Conservation (phyloP, 1,139 yeast species). For the Scheffersomyces parashehatae region DNA sequence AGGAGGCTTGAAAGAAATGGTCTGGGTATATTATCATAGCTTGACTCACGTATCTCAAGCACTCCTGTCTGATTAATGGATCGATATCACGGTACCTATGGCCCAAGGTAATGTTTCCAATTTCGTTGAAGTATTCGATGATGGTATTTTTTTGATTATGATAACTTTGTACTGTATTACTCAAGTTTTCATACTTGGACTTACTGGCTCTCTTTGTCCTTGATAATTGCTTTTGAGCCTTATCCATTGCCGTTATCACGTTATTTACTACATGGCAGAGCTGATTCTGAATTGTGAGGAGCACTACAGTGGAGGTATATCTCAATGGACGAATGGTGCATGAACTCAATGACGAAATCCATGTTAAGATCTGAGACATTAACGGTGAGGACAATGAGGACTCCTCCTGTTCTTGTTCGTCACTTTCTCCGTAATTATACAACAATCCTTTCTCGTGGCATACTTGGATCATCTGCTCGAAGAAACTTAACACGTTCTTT, state of each 20-base stretch:
- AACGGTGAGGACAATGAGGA: constrained; percentile 39
- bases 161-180: constrained; percentile 47
- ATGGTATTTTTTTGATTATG: constrained; percentile 54
- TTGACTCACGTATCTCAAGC: constrained; percentile 58
- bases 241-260: constrained; percentile 44
- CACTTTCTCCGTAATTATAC: constrained; percentile 39
- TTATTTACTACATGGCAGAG: constrained; percentile 54
- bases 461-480: constrained; percentile 49
- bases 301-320: constrained; percentile 60
- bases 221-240: constrained; percentile 44
- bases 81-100: constrained; percentile 85
- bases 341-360: constrained; percentile 76
- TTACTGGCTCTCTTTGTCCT: constrained; percentile 24
- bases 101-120: constrained; percentile 65
- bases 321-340: constrained; percentile 73
- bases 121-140: constrained; percentile 61
- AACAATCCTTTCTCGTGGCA: constrained; percentile 69
- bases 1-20: constrained; percentile 65
- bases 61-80: constrained; percentile 66
- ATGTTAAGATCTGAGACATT: constrained; percentile 62
- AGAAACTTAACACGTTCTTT: constrained; percentile 55
- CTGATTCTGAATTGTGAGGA: constrained; percentile 60
- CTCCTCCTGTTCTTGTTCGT: constrained; percentile 15
- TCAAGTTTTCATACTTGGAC: constrained; percentile 42
- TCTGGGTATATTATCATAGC: constrained; percentile 78